Percentiles rank a stretch among this genome's conserved stretches.
phyloP scores from a whole-genome alignment of 2,329 filamentous ascomycete genomes.

The Leptosphaerulina australis region DNA sequence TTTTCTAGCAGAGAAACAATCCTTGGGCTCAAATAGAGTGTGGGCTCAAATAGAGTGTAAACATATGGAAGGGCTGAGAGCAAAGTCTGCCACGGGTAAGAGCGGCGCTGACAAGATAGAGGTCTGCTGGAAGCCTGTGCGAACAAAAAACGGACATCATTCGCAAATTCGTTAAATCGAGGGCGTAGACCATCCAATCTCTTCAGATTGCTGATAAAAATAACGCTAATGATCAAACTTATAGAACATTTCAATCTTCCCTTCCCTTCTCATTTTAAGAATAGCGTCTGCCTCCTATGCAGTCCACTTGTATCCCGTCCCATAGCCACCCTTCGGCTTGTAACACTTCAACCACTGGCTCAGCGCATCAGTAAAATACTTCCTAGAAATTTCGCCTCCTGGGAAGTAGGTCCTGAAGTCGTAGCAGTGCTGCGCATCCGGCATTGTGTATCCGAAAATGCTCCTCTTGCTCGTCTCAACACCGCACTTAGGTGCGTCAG shows the following conservation, averaged over 20 bases:
- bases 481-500: constrained; percentile 54
- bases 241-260: neutral
- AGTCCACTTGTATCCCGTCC: constrained; percentile 2
- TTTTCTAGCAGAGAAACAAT: too few species aligned
- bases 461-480: constrained; percentile 41
- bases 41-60: too few species aligned
- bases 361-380: constrained; percentile 52
- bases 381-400: constrained; percentile 43
- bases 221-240: neutral
- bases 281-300: neutral
- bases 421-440: constrained; percentile 56
- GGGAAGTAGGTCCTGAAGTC: constrained; percentile 52
- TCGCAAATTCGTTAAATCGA: too few species aligned
- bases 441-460: constrained; percentile 58
- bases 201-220: neutral
- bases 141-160: too few species aligned
- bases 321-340: constrained; percentile 18
- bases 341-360: constrained; percentile 56
- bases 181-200: too few species aligned
- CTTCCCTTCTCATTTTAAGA: neutral
- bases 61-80: too few species aligned
- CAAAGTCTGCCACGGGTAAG: too few species aligned
- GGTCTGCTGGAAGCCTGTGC: too few species aligned
- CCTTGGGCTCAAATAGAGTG: too few species aligned
- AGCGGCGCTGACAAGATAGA: too few species aligned